phyloP scores from a whole-genome alignment of 768 basidiomycete species.

The Stropharia rugosoannulata region DNA sequence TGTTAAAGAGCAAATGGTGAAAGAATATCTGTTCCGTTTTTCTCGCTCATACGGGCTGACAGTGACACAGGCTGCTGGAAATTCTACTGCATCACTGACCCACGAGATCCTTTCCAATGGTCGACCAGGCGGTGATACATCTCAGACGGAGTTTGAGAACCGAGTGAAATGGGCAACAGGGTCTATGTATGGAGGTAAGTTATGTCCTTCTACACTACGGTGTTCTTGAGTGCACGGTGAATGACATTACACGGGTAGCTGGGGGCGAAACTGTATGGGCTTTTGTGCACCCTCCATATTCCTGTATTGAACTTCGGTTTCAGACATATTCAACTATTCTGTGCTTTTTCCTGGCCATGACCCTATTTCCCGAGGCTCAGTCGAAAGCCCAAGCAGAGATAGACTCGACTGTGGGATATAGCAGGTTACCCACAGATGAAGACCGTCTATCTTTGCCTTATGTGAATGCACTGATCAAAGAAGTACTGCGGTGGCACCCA shows the following conservation, averaged over 20 bases:
- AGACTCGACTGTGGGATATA: slow-evolving; percentile 27
- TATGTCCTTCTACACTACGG: background rate
- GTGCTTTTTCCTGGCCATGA: slow-evolving; percentile 37
- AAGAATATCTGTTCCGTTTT: background rate
- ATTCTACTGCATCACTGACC: background rate
- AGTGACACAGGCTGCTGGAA: no score
- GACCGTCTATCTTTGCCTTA: slow-evolving; percentile 34
- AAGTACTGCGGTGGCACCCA: slow-evolving; percentile 35
- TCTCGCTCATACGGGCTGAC: no score
- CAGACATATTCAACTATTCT: background rate
- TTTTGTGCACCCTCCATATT: background rate
- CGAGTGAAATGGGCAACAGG: slow-evolving; percentile 12
- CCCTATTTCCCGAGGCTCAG: slow-evolving; percentile 36
- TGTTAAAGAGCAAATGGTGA: background rate
- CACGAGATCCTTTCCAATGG: background rate
- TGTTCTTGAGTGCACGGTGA: background rate
- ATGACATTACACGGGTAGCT: background rate
- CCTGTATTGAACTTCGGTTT: background rate
- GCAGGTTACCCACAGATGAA: slow-evolving; percentile 32
- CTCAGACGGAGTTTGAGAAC: slow-evolving; percentile 8
- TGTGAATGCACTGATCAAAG: slow-evolving; percentile 35
- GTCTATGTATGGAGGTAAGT: slow-evolving; percentile 18
- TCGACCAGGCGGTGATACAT: background rate
- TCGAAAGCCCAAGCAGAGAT: slow-evolving; percentile 38
- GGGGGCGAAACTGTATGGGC: background rate